Base-by-base conservation (phyloP, 352 stramenopile species). In the Globisporangium camurandrum region DNA sequence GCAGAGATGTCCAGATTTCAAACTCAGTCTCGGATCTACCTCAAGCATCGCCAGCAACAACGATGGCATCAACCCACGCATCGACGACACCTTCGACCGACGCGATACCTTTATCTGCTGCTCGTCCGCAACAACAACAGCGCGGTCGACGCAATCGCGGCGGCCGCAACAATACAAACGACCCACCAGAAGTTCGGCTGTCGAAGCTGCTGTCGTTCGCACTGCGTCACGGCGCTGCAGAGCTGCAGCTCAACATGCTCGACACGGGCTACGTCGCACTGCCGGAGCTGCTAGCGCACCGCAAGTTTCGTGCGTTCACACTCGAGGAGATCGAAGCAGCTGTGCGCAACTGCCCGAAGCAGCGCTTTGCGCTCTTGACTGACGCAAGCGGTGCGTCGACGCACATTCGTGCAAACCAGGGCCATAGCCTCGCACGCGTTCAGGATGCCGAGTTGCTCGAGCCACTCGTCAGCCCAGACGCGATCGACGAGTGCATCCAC, bases 351-450 rank as follows among this genome's bases (percentile, higher is more conserved):
- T 83, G 86, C 53, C 59, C 59, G 17, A 93, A 93, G 60, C 85
- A 88, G 62, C 66, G 83, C 2, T 93, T 88, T 57, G 62, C 67
- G 20, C 61, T 93, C 47, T 82, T 67, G 12, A 82, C 66, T 0
- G 73, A 87, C 49, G 69, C 64, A 26, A 56, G 43, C 2, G 69
- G 67, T 12, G 7, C 36, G 0, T 33, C 61, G 7, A 68, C 71
- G 42, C 88, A 69, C 52, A 90, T 93, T 49, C 83, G 83, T 45
- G 83, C 83, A 9, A 92, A 91, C 57, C 83, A 93, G 49, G 83
- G 83, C 5, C 83, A 93, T 59, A 81, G 76, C 10, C 51, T 93
- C 23, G 46, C 70, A 51, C 38, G 75, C 27, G 80, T 93, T 4
- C 54, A 75, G 27, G 80, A 93, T 46, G 69, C 82, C 2, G 66